A percentile compares a stretch with the other conserved stretches of the same genome.
Conservation (phyloP, 192 early-diverging fungal species). For the Rhizophagus clarus region DNA sequence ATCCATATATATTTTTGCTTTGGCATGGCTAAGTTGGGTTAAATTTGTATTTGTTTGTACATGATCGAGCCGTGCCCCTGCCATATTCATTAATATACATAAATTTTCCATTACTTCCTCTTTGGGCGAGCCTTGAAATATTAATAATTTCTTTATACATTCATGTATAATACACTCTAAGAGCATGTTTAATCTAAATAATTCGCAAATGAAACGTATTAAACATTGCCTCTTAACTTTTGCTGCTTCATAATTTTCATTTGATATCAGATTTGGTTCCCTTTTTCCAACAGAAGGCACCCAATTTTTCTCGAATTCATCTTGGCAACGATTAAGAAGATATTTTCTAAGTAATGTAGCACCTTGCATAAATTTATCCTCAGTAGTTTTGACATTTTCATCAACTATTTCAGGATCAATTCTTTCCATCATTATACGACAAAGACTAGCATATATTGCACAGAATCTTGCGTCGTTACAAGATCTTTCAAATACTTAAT, state of each 20-base stretch:
- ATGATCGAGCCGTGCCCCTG: constrained; percentile 81
- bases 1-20: constrained; percentile 70
- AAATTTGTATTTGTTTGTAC: background rate
- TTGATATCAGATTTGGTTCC: constrained; percentile 75
- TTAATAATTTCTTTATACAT: constrained; percentile 83
- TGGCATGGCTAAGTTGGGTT: constrained; percentile 65
- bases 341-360: constrained; percentile 85
- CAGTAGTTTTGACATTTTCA: constrained; percentile 57
- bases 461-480: constrained; percentile 90
- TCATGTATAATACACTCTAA: constrained; percentile 93
- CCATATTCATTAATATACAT: constrained; percentile 84
- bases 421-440: constrained; percentile 73
- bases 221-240: constrained; percentile 95
- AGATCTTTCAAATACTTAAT: constrained; percentile 91
- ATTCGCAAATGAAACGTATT: constrained; percentile 92
- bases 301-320: constrained; percentile 89
- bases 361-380: constrained; percentile 56
- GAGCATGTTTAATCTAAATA: constrained; percentile 89
- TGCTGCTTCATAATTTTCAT: constrained; percentile 77
- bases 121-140: constrained; percentile 71
- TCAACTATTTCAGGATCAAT: constrained; percentile 61
- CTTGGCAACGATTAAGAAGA: constrained; percentile 91
- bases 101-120: constrained; percentile 96
- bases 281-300: constrained; percentile 53
- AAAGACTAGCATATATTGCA: constrained; percentile 86